phyloP scores from a whole-genome alignment of 2,329 filamentous ascomycete species.

The Fusarium sp. region DNA sequence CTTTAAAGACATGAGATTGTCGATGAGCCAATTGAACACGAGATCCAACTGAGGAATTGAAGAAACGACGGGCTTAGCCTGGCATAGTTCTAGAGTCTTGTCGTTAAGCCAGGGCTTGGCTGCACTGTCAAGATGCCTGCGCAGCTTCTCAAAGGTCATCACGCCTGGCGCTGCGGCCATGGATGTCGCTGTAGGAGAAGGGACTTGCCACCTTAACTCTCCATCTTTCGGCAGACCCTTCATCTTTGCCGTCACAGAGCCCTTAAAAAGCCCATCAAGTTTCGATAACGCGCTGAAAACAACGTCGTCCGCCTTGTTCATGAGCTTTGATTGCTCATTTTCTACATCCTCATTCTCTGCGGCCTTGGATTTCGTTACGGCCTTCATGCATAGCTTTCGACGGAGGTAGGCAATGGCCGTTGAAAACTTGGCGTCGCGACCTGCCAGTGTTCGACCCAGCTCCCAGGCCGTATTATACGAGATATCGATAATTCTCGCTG shows the following conservation, averaged over 20 bases:
- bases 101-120: background rate
- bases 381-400: background rate
- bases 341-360: background rate
- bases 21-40: background rate
- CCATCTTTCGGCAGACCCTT: background rate
- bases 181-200: background rate
- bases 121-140: background rate
- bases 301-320: background rate
- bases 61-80: rapidly evolving
- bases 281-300: background rate
- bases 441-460: background rate
- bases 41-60: background rate
- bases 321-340: background rate
- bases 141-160: background rate
- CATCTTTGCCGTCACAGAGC: background rate
- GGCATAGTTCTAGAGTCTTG: background rate
- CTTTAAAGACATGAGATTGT: background rate
- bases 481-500: background rate
- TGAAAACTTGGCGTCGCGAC: background rate
- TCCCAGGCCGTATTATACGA: conserved; percentile 7
- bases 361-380: background rate
- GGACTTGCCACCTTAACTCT: background rate
- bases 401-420: background rate
- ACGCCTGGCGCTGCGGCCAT: background rate
- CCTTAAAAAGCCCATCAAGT: background rate